Conservation (phyloP, 768 basidiomycete species). For the Podaxis sp. region DNA sequence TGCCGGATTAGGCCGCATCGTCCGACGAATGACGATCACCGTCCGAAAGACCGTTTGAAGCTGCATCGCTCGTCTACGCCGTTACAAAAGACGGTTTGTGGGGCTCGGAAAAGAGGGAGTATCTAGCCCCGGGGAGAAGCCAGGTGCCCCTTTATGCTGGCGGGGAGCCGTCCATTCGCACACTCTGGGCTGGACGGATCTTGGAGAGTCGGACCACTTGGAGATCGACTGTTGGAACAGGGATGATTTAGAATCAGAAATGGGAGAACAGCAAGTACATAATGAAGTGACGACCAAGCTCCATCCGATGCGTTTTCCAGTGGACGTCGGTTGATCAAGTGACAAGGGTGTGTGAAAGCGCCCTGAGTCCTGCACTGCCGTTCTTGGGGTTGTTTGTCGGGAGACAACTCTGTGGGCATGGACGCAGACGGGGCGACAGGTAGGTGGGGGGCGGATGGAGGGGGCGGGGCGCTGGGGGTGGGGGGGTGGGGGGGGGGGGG, state of each 20-base stretch:
- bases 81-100: background rate
- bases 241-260: background rate
- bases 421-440: too few relatives aligned
- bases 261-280: background rate
- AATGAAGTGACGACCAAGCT: slow-evolving; percentile 4
- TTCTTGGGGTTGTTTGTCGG: background rate
- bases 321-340: background rate
- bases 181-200: slow-evolving; percentile 12
- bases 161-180: background rate
- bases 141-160: background rate
- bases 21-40: slow-evolving; percentile 1
- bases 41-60: background rate
- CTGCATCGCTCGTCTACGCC: background rate
- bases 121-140: background rate
- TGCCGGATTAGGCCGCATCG: slow-evolving; percentile 7
- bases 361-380: background rate
- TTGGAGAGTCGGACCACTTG: background rate
- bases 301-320: slow-evolving; percentile 4
- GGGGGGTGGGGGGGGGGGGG: too few relatives aligned
- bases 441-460: background rate
- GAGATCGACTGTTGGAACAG: background rate
- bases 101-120: background rate
- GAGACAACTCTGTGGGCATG: too few relatives aligned
- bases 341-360: background rate
- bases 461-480: too few relatives aligned